A percentile compares a stretch with the other conserved stretches of the same genome.
These are phyloP conservation scores for Xylaria multiplex DNA, from an alignment of 2,329 filamentous ascomycete genomes.

Conservation along the genomic window DNA sequence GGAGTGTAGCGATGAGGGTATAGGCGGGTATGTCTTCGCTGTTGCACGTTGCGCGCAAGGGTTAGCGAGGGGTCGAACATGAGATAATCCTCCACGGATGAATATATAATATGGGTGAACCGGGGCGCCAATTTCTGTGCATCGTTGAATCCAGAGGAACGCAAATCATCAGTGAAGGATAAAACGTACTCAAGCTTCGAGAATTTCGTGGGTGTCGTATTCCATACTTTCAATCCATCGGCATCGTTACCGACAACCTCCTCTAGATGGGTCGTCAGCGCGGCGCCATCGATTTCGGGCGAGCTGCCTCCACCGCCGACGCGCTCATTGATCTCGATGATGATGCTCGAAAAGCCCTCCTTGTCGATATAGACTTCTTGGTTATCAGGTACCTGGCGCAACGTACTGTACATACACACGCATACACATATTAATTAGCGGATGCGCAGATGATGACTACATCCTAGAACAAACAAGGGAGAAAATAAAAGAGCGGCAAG, in stretches of 20 bases:
- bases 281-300: slow-evolving; percentile 73
- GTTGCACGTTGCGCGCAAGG: slow-evolving; percentile 19
- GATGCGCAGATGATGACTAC: not conserved
- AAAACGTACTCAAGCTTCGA: slow-evolving; percentile 61
- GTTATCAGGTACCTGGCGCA: slow-evolving; percentile 78
- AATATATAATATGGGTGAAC: not conserved
- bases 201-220: slow-evolving; percentile 69
- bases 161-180: not conserved
- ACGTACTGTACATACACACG: slow-evolving; percentile 11
- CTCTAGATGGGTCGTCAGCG: slow-evolving; percentile 74
- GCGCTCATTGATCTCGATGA: slow-evolving; percentile 89
- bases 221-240: slow-evolving; percentile 73
- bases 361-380: slow-evolving; percentile 93
- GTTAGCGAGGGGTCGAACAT: slow-evolving; percentile 17
- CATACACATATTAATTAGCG: slow-evolving; percentile 10
- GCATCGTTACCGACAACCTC: slow-evolving; percentile 73
- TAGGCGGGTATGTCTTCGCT: slow-evolving; percentile 68
- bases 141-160: too few relatives aligned
- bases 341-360: slow-evolving; percentile 84
- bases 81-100: not conserved
- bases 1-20: slow-evolving; percentile 75
- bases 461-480: too few relatives aligned
- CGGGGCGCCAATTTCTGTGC: not conserved
- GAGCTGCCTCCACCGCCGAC: slow-evolving; percentile 66
- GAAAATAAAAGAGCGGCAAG: not conserved